Evolutionary conservation across 192 early-diverging fungal genomes (phyloP), one percentile per base, ranked within the genome.

Genomic region (Coemansia sp.): DNA sequence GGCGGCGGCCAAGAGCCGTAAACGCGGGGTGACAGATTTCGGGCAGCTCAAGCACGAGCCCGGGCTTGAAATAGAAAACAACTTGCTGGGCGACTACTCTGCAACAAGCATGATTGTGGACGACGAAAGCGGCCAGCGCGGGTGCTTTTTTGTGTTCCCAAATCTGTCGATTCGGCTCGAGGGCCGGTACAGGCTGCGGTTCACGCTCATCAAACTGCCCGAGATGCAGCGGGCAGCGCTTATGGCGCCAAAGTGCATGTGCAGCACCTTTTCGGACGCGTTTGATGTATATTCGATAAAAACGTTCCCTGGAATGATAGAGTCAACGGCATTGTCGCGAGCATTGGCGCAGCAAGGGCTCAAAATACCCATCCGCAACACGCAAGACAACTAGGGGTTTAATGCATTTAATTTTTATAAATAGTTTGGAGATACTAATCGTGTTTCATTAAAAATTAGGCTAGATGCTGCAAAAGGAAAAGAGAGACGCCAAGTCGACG

Each of bases 231-330:
- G 78, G 83, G 14, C 69, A 73, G n/a, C 65, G 19, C 64, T 82
- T 69, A 83, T 83, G 49, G 69, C 80, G 17, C 83, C 84, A 2
- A 75, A 48, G 9, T 71, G 85, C 29, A 72, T 92, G 35, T 63
- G 85, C 4, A 79, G 82, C 43, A 75, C 81, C 3, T 85, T 80
- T 63, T 88, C 88, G 3, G 83, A 89, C 17, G 83, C 85, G 14
- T 92, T 92, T 58, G 90, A 87, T 21, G 91, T 92, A 39, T 92
- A 85, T 64, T 92, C 91, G 7, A 87, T 88, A 19, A 92, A 92
- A 75, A 90, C 90, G 59, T 92, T 90, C 61, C 91, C 91, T 0
- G 91, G 91, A 53, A 92, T 92, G 91, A 92, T 88, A 66, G 91
- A 92, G 83, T 92, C 91, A 12, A 90, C 89, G 6, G 78, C 86